Evolutionary conservation across 2,329 filamentous ascomycete genomes (phyloP), one percentile per base, ranked within the genome.

Genomic region (Periconia sp.): DNA sequence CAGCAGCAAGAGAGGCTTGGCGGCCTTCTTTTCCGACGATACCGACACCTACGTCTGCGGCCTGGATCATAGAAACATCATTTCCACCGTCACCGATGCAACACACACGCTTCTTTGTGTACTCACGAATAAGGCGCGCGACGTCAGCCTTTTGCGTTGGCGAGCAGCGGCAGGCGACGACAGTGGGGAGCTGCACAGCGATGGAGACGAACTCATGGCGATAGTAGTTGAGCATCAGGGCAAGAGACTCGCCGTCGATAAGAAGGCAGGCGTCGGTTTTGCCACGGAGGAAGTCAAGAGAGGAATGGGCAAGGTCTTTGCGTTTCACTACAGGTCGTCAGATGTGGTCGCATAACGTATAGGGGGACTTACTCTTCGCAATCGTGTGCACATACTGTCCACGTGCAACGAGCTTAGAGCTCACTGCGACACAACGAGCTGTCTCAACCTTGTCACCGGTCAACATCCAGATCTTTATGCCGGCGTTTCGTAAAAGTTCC

Each of bases 391-490:
- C 96, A 67, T 92, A 94, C 71, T 99, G 95, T 1, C 92, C 92
- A 49, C 94, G 81, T 4, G 91, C 87, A 11, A 99, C 94, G 5
- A 99, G 81, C 69, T 96, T 96, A 21, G 92, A 92, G 63, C 88
- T 95, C 30, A 99, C 88, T 2, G 94, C 95, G 10, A 99, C 92
- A 70, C 94, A 99, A 24, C 94, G 86, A 12, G 94, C 94, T 11
- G 94, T 99, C 73, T 99, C 94, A 3, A 99, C 89, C 72, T 99
- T 99, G 78, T 99, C 94, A 33, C 94, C 94, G 0, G 94, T 99
- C 66, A 99, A 78, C 94, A 99, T 99, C 94, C 94, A 99, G 36
- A 99, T 97, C 71, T 97, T 97, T 73, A 99, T 94, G 18, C 94
- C 94, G 0, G 94, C 94, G 61, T 99, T 99, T 54, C 94, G 89